A percentile compares a stretch with the other conserved stretches of the same genome.
These are phyloP conservation scores for Trebouxia gelatinosa DNA, from an alignment of 163 green algal species.

Conservation along the genomic window DNA sequence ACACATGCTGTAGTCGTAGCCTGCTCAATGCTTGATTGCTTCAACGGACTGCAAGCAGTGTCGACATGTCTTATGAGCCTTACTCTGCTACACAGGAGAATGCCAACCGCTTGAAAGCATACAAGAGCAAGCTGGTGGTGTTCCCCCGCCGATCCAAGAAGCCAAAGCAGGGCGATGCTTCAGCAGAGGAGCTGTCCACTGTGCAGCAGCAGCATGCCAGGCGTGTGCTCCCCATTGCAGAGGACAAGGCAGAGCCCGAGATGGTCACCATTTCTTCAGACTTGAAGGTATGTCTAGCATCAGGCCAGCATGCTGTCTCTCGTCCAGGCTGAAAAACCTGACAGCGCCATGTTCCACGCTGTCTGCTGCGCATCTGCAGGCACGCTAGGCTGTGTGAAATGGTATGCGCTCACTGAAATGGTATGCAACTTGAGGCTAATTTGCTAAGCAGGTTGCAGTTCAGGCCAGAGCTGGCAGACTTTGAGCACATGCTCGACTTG, in stretches of 20 bases:
- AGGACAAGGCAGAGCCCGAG: conserved; percentile 61
- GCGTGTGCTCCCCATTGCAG: conserved; percentile 71
- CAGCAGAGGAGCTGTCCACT: conserved; percentile 68
- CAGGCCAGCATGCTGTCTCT: not conserved
- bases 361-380: too few species aligned
- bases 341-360: too few species aligned
- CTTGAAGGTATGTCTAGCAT: conserved; percentile 73
- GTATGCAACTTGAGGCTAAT: too few species aligned
- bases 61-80: not conserved
- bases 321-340: too few species aligned
- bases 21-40: too few species aligned
- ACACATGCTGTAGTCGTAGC: too few species aligned
- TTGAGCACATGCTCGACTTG: too few species aligned
- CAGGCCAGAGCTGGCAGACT: too few species aligned
- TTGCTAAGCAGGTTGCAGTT: too few species aligned
- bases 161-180: conserved; percentile 90
- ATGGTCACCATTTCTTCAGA: conserved; percentile 84
- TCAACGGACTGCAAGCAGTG: too few species aligned
- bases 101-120: conserved; percentile 93
- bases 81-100: conserved; percentile 75
- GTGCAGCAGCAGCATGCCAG: conserved; percentile 72
- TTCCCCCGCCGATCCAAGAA: conserved; percentile 92
- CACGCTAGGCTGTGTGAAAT: too few species aligned
- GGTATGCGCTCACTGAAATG: too few species aligned
- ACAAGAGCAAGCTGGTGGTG: conserved; percentile 95